phyloP scores from a whole-genome alignment of 139 green algal species.

The Spirogloea muscicola region DNA sequence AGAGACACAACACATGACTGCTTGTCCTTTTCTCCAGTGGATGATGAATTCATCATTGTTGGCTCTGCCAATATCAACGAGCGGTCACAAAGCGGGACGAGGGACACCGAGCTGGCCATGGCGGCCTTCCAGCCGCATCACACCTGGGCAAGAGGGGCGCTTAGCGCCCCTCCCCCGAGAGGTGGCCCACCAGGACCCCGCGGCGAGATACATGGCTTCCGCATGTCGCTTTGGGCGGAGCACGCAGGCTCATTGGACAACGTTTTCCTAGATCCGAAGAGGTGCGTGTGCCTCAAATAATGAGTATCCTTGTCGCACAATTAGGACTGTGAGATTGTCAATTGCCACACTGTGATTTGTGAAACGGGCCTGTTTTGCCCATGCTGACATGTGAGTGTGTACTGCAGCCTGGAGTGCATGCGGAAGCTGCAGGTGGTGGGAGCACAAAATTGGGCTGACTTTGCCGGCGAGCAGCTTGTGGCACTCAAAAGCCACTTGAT shows the following conservation, averaged over 20 bases:
- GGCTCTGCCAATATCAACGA: conserved; percentile 63
- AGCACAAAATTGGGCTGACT: conserved; percentile 20
- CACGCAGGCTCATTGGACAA: conserved; percentile 32
- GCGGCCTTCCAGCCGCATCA: conserved; percentile 53
- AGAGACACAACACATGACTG: too few species aligned
- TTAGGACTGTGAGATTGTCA: too few species aligned
- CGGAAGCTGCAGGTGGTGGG: conserved; percentile 19
- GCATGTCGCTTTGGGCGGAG: conserved; percentile 53
- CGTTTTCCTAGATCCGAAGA: conserved; percentile 11
- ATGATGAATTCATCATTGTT: conserved; percentile 62
- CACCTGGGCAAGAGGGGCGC: conserved; percentile 5
- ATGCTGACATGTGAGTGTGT: too few species aligned
- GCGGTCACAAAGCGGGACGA: conserved; percentile 38
- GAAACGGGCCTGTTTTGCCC: too few species aligned
- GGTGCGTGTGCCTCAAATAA: too few species aligned
- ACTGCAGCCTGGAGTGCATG: conserved; percentile 38
- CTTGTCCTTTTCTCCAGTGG: too few species aligned
- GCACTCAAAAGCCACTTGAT: conserved; percentile 18
- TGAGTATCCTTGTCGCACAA: too few species aligned
- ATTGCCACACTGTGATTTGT: too few species aligned
- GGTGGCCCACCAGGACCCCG: too few species aligned
- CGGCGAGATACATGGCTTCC: conserved; percentile 55
- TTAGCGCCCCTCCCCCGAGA: background rate
- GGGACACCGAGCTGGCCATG: conserved; percentile 62
- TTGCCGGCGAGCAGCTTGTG: background rate